Conservation (phyloP, 305 asterid genomes). For the Fraxinus platypoda region DNA sequence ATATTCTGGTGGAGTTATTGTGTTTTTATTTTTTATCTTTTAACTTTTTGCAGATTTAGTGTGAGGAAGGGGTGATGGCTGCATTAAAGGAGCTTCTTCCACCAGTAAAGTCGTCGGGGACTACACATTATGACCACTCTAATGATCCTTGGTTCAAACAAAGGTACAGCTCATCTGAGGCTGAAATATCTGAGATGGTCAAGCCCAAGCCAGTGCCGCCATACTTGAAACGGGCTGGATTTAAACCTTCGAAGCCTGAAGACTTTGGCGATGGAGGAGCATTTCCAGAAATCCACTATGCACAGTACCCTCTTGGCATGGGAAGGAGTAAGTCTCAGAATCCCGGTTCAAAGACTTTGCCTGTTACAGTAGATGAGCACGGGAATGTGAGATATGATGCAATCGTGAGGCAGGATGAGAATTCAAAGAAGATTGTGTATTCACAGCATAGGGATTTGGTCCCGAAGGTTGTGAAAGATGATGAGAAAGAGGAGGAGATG, state of each 20-base stretch:
- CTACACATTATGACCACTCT: neutral
- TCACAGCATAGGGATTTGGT: constrained; percentile 47
- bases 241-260: constrained; percentile 60
- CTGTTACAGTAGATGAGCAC: constrained; percentile 64
- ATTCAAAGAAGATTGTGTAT: neutral
- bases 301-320: constrained; percentile 16
- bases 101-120: neutral
- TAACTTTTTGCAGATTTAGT: neutral
- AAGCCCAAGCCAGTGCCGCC: constrained; percentile 62
- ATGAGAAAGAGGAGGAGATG: constrained; percentile 50
- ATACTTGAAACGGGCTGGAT: constrained; percentile 67
- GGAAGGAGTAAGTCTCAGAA: constrained; percentile 56
- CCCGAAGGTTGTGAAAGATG: constrained; percentile 70
- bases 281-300: constrained; percentile 69
- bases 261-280: constrained; percentile 93
- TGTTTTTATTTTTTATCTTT: neutral
- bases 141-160: neutral
- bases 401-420: constrained; percentile 39
- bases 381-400: constrained; percentile 30
- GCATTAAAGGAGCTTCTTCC: neutral
- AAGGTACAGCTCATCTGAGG: neutral
- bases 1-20: neutral
- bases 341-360: constrained; percentile 58
- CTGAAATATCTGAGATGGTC: neutral
- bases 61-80: neutral